phyloP scores from a whole-genome alignment of 352 stramenopile genomes.

The Blastocystis sp. region DNA sequence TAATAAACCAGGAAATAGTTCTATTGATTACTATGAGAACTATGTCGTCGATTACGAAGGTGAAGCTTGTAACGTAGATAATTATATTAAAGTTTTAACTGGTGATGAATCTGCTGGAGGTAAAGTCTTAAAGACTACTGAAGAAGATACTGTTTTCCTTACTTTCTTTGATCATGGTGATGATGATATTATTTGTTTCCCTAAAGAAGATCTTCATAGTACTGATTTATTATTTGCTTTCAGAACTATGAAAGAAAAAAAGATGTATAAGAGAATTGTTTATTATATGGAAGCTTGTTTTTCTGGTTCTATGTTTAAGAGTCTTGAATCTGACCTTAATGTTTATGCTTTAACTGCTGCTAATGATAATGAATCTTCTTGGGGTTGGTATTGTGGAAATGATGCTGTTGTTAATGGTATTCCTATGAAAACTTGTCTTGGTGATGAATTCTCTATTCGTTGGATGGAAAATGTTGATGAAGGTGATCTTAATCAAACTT shows the following conservation, averaged over 20 bases:
- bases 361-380: conserved; percentile 63
- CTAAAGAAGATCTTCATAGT: background rate
- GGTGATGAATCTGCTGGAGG: conserved; percentile 50
- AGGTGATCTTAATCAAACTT: too few species aligned
- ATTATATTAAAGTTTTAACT: conserved; percentile 61
- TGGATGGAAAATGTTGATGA: conserved; percentile 70
- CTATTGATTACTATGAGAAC: conserved; percentile 60
- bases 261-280: conserved; percentile 67
- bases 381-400: conserved; percentile 58
- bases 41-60: conserved; percentile 41
- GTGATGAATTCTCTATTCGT: conserved; percentile 66
- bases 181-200: conserved; percentile 6
- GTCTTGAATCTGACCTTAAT: conserved; percentile 58
- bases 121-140: conserved; percentile 36
- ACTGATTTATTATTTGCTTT: conserved; percentile 53
- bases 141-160: conserved; percentile 15
- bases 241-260: conserved; percentile 55
- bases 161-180: conserved; percentile 23
- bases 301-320: conserved; percentile 66
- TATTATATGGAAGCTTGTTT: conserved; percentile 74
- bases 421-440: conserved; percentile 56
- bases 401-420: conserved; percentile 51
- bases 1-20: conserved; percentile 54
- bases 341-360: conserved; percentile 65
- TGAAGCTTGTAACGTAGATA: conserved; percentile 54